Conservation (phyloP, 345 rosid genomes). For the Abelmoschus esculentus region DNA sequence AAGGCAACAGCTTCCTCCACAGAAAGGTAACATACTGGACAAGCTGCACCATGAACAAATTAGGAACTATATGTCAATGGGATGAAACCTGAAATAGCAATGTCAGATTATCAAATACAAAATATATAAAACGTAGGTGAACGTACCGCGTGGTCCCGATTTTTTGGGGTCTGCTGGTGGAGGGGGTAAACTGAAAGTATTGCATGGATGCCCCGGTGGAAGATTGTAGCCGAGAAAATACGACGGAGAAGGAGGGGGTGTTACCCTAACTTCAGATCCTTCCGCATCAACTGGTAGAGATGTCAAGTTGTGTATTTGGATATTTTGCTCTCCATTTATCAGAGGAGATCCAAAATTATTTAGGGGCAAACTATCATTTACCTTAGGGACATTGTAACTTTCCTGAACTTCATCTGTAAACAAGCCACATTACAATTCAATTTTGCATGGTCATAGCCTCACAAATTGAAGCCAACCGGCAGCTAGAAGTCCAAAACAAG, state of each 20-base stretch:
- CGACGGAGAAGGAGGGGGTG: slow-evolving; percentile 52
- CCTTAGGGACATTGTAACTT: slow-evolving; percentile 32
- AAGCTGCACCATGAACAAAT: slow-evolving; percentile 52
- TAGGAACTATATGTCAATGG: slow-evolving; percentile 6
- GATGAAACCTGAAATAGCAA: not conserved
- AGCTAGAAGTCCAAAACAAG: not conserved
- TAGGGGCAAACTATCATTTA: slow-evolving; percentile 26
- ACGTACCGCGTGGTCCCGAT: slow-evolving; percentile 94
- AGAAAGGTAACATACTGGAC: slow-evolving; percentile 96
- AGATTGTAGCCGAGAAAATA: slow-evolving; percentile 85
- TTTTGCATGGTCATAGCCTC: not conserved
- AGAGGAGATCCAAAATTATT: slow-evolving; percentile 25
- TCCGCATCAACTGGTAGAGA: slow-evolving; percentile 5
- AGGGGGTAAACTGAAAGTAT: slow-evolving; percentile 76
- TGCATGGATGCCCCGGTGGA: slow-evolving; percentile 95
- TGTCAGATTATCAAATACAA: not conserved
- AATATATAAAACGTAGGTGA: not conserved
- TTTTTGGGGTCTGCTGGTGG: slow-evolving; percentile 91
- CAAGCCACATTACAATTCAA: slow-evolving; percentile 7
- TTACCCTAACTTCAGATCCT: slow-evolving; percentile 2
- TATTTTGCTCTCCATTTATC: slow-evolving; percentile 16
- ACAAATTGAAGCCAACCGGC: not conserved
- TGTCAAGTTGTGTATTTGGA: slow-evolving; percentile 20
- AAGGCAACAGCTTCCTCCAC: slow-evolving; percentile 83
- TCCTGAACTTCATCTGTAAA: slow-evolving; percentile 69